Evolutionary conservation across 306 rosid genomes (phyloP), one percentile per base, ranked within the genome.

Genomic region (Prunus armeniaca): DNA sequence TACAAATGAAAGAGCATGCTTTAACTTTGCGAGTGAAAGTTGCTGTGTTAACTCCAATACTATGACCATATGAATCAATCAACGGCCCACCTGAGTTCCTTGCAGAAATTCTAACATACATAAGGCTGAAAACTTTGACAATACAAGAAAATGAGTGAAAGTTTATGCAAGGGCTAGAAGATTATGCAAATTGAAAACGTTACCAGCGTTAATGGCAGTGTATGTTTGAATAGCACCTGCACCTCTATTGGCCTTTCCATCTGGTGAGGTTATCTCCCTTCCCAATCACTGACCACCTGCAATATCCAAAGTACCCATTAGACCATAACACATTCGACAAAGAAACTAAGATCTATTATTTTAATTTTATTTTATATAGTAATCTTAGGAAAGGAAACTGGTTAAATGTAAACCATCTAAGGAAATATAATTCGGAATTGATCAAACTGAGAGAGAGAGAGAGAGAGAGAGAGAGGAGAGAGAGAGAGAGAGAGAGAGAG

Each of bases 51-150:
- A 92, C 96, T 70, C 97, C 97, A 61, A 92, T 88, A 49, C 89
- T 91, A 82, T 86, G 95, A 67, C 97, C 97, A 28, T 12, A 28
- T 12, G 93, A 94, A 77, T 94, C 91, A 65, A 92, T 87, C 83
- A 90, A 77, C 2, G 98, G 98, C 62, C 97, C 98, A 2, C 98
- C 97, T 15, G 97, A 90, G 83, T 94, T 94, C 77, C 98, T 96
- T 90, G 89, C 58, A 76, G 54, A 76, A 28, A 78, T 56, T 61
- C 30, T 78, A 24, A 45, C 66, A 70, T 66, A 2, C 25, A 78
- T 32, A 78, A 75, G 38, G 20, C 25, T 51, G 19, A 19, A 47
- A 18, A 28, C 64, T 71, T 22, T 6, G 47, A 73, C 5, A 30
- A 4, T 28, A n/a, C 13, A 10, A 15, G 15, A 38, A 20, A 34